These are phyloP conservation scores for Hawksworthiomyces lignivorus DNA, from an alignment of 2,329 filamentous ascomycete species.

Conservation along the genomic window DNA sequence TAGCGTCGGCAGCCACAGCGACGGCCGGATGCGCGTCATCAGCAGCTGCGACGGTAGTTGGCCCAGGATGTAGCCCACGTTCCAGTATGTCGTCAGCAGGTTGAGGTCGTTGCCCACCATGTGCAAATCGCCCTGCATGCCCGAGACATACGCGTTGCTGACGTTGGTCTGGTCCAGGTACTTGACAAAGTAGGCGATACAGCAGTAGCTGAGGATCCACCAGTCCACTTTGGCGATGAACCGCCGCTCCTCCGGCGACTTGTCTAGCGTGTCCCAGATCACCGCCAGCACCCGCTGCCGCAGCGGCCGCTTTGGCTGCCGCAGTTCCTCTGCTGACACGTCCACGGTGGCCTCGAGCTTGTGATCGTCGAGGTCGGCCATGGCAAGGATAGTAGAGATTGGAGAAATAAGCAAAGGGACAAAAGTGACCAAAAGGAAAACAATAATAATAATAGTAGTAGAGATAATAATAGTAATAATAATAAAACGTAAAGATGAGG, in stretches of 20 bases:
- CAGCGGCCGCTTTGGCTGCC: no score
- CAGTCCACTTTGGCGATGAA: constrained; percentile 28
- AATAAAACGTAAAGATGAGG: no score
- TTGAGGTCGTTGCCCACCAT: constrained; percentile 44
- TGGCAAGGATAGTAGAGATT: no score
- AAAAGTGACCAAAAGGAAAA: no score
- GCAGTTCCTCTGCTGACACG: no score
- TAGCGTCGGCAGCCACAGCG: constrained; percentile 37
- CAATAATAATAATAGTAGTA: no score
- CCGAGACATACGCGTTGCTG: constrained; percentile 33
- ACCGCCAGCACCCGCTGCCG: constrained; percentile 18
- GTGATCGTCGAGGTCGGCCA: no score
- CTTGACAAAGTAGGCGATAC: constrained; percentile 31
- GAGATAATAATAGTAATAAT: no score
- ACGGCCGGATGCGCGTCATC: constrained; percentile 36
- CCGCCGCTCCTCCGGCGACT: constrained; percentile 23
- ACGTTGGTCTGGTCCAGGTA: constrained; percentile 27
- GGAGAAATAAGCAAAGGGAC: no score
- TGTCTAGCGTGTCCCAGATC: constrained; percentile 27
- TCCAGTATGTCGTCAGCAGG: constrained; percentile 45
- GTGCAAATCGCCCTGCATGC: constrained; percentile 43
- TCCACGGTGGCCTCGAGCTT: no score
- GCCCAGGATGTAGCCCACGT: constrained; percentile 50
- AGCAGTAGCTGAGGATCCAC: constrained; percentile 29
- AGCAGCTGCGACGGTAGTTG: constrained; percentile 26